Percentiles rank a stretch among this genome's conserved stretches.
Conservation (phyloP, 1,284 basidiomycete species). For the Abortiporus biennis region DNA sequence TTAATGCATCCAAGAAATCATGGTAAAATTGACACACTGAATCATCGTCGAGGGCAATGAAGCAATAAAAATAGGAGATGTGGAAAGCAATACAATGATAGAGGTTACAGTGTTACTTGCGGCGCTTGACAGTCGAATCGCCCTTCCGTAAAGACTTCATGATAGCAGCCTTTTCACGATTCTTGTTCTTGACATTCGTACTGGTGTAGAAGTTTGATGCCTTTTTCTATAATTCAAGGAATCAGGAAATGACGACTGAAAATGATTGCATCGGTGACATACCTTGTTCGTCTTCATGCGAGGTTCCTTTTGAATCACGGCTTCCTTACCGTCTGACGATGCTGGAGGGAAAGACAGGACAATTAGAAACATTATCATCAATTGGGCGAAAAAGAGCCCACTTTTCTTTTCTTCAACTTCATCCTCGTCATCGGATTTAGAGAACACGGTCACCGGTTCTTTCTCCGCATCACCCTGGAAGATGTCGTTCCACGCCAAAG, state of each 20-base stretch:
- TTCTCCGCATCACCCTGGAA: constrained; percentile 11
- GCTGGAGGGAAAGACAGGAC: no score
- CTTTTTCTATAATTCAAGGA: constrained; percentile 53
- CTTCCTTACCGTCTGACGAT: constrained; percentile 20
- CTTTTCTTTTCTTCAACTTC: no score
- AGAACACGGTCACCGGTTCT: constrained; percentile 10
- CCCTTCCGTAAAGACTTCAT: constrained; percentile 32
- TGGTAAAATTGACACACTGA: no score
- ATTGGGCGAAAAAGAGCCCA: no score
- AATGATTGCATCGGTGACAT: constrained; percentile 9
- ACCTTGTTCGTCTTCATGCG: constrained; percentile 91
- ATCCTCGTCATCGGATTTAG: constrained; percentile 25
- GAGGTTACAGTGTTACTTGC: no score
- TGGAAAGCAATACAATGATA: no score
- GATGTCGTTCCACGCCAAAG: constrained; percentile 14
- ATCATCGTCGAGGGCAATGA: no score
- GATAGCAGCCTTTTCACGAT: constrained; percentile 53
- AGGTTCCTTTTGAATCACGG: constrained; percentile 44
- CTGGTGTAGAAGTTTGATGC: constrained; percentile 87
- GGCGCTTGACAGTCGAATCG: no score
- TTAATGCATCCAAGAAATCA: no score
- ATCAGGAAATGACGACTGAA: not conserved
- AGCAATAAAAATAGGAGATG: no score
- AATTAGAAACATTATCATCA: no score
- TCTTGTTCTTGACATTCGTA: constrained; percentile 89